Evolutionary conservation across 2,329 filamentous ascomycete genomes (phyloP), one percentile per base, ranked within the genome.

Genomic region (Tolypocladium sp.): DNA sequence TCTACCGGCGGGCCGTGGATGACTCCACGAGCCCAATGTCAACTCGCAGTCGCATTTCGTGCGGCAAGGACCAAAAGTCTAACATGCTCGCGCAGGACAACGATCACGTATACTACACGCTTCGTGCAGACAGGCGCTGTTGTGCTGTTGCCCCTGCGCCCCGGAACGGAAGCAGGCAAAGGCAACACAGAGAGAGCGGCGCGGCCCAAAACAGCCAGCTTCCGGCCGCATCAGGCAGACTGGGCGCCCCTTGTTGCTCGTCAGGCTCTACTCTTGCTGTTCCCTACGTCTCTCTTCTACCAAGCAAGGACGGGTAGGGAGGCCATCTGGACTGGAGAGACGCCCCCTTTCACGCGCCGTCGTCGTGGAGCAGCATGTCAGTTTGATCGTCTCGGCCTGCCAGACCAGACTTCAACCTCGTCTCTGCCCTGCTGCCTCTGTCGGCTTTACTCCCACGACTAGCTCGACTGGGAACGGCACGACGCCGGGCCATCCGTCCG

Each of bases 401-500:
- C 27, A n/a, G 44, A 17, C 46, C 17, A 33, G 27, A 30, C 46
- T 33, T 51, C 15, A n/a, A 27, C 46, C 46, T 51, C 27, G 46
- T n/a, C 46, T 27, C 22, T 27, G 9, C n/a, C n/a, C n/a, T 25
- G 10, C 10, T 6, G 44, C 13, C n/a, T 20, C 7, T 7, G 13
- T 9, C 15, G 13, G 15, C 25, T 30, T 2, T 6, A 33, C 27
- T 20, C 6, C 46, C 27, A 33, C 46, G 46, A 33, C 46, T 51
- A 51, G 46, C 46, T 33, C 27, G 64, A 65, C 68, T 73, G 71
- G 70, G 70, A 72, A 68, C 70, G 71, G 69, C 71, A 69, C 71
- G 70, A 72, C 70, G 70, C 70, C 69, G 69, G 70, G 62, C 71
- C 67, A 72, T 69, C 71, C 70, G 69, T 66, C 71, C 69, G 64